A percentile compares a stretch with the other conserved stretches of the same genome.
phyloP scores from a whole-genome alignment of 2,329 filamentous ascomycete species.

The Gnomoniopsis sp. region DNA sequence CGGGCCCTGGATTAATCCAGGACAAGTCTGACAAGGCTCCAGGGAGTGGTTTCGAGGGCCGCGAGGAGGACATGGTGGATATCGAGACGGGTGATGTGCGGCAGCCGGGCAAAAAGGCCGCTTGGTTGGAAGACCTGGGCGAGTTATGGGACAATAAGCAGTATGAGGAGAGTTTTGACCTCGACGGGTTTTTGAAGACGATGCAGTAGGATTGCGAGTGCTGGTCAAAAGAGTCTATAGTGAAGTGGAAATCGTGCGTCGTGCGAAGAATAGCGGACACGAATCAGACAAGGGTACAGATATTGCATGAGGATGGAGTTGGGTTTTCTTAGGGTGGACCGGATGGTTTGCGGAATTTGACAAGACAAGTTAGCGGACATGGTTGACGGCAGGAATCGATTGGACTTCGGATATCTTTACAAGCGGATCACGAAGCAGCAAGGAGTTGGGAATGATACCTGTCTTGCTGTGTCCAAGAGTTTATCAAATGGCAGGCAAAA shows the following conservation, averaged over 20 bases:
- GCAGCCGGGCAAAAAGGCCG: constrained; percentile 88
- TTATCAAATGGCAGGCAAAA: too few species aligned
- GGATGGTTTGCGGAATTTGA: background rate
- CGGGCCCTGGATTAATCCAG: constrained; percentile 62
- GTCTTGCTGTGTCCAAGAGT: too few species aligned
- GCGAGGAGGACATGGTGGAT: constrained; percentile 86
- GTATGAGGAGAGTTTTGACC: constrained; percentile 96
- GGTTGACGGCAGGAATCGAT: background rate
- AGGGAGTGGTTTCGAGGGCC: constrained; percentile 48
- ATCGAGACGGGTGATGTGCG: constrained; percentile 87
- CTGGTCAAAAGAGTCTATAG: background rate
- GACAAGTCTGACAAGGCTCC: constrained; percentile 50
- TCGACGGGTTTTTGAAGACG: constrained; percentile 91
- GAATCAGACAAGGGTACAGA: background rate
- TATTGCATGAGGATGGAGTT: background rate
- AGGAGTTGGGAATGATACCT: background rate
- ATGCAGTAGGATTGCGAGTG: constrained; percentile 60
- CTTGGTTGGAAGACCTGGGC: constrained; percentile 89
- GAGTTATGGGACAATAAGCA: constrained; percentile 97
- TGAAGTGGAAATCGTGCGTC: constrained; percentile 69
- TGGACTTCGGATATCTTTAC: background rate
- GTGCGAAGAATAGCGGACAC: background rate
- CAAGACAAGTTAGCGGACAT: constrained; percentile 1
- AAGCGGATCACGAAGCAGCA: background rate
- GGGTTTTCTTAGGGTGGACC: background rate